Evolutionary conservation across 495 filamentous ascomycete species (phyloP), one percentile per base, ranked within the genome.

Genomic region (Aspergillus nanangensis): DNA sequence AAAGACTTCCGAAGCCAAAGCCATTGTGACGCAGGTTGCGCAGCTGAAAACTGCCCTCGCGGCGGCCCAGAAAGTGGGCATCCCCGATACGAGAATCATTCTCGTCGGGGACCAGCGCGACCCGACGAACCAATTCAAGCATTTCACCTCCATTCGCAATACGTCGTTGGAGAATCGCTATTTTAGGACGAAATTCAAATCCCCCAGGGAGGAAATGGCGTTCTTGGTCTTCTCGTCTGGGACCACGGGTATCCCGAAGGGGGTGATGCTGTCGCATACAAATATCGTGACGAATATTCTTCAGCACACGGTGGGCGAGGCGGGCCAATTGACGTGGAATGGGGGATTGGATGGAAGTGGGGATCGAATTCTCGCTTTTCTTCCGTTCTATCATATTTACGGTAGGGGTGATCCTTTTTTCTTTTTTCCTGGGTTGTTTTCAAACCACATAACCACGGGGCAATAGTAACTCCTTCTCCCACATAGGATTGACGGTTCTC

Each of bases 331-430:
- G 47, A 71, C 58, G 2, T 81, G 80, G 63, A 66, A 82, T 35
- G 80, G 78, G 5, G 80, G 83, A 2, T 47, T 60, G 13, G 79
- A 83, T 60, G 80, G 79, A 0, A 66, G 79, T 32, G 83, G 85
- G 1, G 88, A 94, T 56, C 79, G 72, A 14, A 60, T 93, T 15
- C 56, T 96, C 31, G 89, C 84, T 2, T 84, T 96, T 46, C 67
- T 96, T 32, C 93, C 93, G 0, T 96, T 98, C 60, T 96, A 90
- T 67, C 92, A 97, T 64, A 93, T 96, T 48, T 97, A 96, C 55
- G 88, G 87, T 78, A 60, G 24, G 70, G 33, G 25, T 11, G 36
- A 2, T 20, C n/a, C n/a, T n/a, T n/a, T n/a, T n/a, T n/a, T n/a
- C 1, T 3, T 27, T 35, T 50, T n/a, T 18, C n/a, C n/a, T 3